These are phyloP conservation scores for Punica granatum DNA, from an alignment of 345 rosid species.

Conservation along the genomic window DNA sequence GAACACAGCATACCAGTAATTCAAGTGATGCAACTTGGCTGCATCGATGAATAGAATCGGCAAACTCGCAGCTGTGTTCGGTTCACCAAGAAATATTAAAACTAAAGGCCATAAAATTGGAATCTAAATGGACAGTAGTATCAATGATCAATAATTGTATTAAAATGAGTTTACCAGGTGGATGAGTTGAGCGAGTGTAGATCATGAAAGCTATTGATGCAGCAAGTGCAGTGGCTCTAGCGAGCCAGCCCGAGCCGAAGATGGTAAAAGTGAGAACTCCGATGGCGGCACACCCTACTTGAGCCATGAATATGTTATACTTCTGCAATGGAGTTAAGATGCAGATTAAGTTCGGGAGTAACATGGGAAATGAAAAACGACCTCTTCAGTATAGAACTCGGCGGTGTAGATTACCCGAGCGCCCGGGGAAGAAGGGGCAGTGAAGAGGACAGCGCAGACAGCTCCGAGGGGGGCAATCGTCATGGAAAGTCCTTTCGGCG, in stretches of 20 bases:
- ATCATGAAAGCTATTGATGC: slow-evolving; percentile 86
- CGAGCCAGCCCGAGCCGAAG: slow-evolving; percentile 84
- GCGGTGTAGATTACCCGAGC: slow-evolving; percentile 41
- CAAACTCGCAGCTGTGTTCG: slow-evolving; percentile 72
- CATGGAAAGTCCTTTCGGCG: slow-evolving; percentile 64
- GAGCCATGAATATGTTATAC: slow-evolving; percentile 89
- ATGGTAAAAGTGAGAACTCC: slow-evolving; percentile 68
- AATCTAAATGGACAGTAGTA: not conserved
- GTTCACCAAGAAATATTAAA: not conserved
- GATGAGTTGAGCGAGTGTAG: slow-evolving; percentile 58
- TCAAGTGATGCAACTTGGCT: slow-evolving; percentile 62
- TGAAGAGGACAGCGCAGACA: slow-evolving; percentile 76
- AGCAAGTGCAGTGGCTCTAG: slow-evolving; percentile 69
- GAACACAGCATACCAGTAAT: slow-evolving; percentile 70
- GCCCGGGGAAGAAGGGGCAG: slow-evolving; percentile 74
- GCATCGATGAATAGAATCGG: slow-evolving; percentile 86
- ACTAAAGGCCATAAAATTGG: not conserved
- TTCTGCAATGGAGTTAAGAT: slow-evolving; percentile 44
- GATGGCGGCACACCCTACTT: slow-evolving; percentile 83
- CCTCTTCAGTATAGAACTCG: not conserved
- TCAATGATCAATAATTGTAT: no score
- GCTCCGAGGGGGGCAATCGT: slow-evolving; percentile 92
- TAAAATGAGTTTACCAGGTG: slow-evolving; percentile 51
- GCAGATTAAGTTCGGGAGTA: not conserved
- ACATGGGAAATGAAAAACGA: no score